Base-by-base conservation (phyloP, 768 basidiomycete genomes). In the Hemileccinum impolitum region DNA sequence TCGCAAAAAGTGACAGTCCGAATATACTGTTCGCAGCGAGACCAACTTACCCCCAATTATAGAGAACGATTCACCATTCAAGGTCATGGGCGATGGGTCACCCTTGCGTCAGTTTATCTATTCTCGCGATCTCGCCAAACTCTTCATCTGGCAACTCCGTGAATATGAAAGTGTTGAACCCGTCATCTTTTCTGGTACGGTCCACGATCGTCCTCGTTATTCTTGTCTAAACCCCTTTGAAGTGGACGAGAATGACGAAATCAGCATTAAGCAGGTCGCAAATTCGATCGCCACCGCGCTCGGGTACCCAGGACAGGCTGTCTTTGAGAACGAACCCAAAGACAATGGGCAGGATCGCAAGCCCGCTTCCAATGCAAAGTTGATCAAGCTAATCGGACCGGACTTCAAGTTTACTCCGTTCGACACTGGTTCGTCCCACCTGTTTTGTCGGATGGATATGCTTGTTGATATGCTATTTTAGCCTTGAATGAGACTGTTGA, bases 101-200 rank as follows among this genome's bases (percentile, higher is more conserved):
- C 94, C 94, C 7, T 78, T 96, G 31, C 82, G 94, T n/a, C 94
- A 97, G 67, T 97, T 97, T 67, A 94, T 96, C 69, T 97, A 93
- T 72, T 96, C 94, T n/a, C 76, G 81, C 42, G 94, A 98, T 70
- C 84, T 97, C 42, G 94, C 94, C 38, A 95, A 91, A 68, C 75
- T 95, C 48, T 95, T 96, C 75, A 87, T 96, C 63, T 94, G 90
- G 92, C 81, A 84, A 76, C 70, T 94, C 55, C 76, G 90, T 39
- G 87, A 95, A 62, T 96, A 98, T 65, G 80, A 94, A 45, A 86
- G 90, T 58, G 87, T 95, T 43, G 93, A 95, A 57, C 94, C 94
- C 6, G 72, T 97, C 65, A 97, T 96, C 59, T 78, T 97, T 15
- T 94, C 91, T 6, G 88, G 90, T 87, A 55, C 18, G 70, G 58